Percentiles rank a stretch among this genome's conserved stretches.
These are phyloP conservation scores for Coelastrella sp. DNA, from an alignment of 139 green algal genomes.

Conservation along the genomic window DNA sequence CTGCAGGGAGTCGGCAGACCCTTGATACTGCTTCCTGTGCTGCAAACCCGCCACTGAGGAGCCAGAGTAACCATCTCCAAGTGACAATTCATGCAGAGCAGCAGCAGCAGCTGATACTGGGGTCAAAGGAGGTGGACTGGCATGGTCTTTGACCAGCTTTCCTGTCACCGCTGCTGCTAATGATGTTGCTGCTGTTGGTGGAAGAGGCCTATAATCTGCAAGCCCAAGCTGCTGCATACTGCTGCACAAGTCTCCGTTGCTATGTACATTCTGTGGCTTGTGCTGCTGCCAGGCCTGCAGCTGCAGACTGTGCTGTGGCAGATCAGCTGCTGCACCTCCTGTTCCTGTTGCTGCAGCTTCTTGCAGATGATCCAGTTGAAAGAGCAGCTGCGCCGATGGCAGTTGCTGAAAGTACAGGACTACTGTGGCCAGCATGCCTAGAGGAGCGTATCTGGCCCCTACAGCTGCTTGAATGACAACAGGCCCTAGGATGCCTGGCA, in stretches of 20 bases:
- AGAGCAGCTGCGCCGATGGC: constrained; percentile 45
- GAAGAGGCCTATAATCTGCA: background rate
- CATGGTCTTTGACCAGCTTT: background rate
- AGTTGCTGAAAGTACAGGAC: constrained; percentile 63
- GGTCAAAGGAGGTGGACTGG: background rate
- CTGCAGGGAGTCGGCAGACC: background rate
- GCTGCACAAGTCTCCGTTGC: background rate
- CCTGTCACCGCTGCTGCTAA: background rate
- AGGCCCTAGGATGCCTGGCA: constrained; percentile 55
- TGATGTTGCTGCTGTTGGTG: background rate
- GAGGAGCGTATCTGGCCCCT: constrained; percentile 37
- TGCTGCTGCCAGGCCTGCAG: background rate
- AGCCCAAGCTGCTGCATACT: background rate
- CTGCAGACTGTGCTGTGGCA: constrained; percentile 8
- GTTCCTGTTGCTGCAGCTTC: background rate
- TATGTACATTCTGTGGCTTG: background rate
- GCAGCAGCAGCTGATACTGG: background rate
- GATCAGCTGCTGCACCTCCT: background rate
- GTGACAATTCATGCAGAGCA: background rate
- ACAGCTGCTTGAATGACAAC: constrained; percentile 60
- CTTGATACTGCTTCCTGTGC: background rate
- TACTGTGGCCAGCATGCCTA: constrained; percentile 59
- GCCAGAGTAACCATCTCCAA: background rate
- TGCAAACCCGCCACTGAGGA: background rate
- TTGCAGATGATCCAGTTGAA: constrained; percentile 31